Conservation (phyloP, 441 rosid genomes). For the Pelargonium fulgidum region DNA sequence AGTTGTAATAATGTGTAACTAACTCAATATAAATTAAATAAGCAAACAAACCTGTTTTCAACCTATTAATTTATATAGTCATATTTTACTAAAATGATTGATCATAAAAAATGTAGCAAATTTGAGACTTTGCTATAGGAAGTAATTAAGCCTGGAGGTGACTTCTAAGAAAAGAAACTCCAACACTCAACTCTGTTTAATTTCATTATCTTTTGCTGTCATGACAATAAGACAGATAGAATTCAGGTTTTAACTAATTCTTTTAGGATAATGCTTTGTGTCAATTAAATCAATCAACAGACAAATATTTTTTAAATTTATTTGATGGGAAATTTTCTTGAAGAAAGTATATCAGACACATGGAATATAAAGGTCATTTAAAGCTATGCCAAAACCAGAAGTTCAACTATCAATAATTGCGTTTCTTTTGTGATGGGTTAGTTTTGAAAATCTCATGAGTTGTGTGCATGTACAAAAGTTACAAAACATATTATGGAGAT, state of each 20-base stretch:
- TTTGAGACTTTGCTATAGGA: not conserved
- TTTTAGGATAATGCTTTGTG: not conserved
- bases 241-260: not conserved
- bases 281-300: not conserved
- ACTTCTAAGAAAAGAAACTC: not conserved
- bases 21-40: not conserved
- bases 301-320: not conserved
- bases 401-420: too few relatives aligned
- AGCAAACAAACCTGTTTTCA: too few relatives aligned
- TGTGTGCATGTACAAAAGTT: too few relatives aligned
- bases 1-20: conserved; percentile 4
- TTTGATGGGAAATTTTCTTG: too few relatives aligned
- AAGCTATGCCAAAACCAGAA: too few relatives aligned
- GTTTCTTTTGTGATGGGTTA: too few relatives aligned
- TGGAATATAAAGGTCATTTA: too few relatives aligned
- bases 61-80: not conserved
- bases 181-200: not conserved
- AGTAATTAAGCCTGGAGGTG: not conserved
- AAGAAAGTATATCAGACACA: too few relatives aligned
- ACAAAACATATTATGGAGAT: too few relatives aligned
- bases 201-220: conserved; percentile 10
- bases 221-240: not conserved
- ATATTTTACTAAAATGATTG: not conserved
- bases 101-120: not conserved
- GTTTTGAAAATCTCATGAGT: too few relatives aligned